phyloP scores from a whole-genome alignment of 495 filamentous ascomycete species.

The Tricharina praecox region DNA sequence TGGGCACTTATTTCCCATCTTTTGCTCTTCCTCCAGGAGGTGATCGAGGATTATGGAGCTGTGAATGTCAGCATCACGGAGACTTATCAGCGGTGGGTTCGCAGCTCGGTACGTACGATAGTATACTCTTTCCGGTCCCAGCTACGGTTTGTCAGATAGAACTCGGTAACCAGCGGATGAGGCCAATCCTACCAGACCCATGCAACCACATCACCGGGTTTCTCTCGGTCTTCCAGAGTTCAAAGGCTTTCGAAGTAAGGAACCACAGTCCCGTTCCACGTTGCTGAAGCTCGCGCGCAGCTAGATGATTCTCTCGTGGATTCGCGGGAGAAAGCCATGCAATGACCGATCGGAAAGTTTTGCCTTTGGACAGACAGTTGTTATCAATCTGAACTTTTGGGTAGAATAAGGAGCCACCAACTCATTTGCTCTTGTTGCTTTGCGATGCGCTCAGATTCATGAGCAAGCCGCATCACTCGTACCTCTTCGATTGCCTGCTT shows the following conservation, averaged over 20 bases:
- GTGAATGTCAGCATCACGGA: no score
- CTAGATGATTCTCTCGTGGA: background rate
- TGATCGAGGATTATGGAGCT: background rate
- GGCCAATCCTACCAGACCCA: no score
- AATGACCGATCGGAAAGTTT: background rate
- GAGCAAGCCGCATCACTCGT: background rate
- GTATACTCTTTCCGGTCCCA: background rate
- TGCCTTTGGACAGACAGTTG: no score
- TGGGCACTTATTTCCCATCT: background rate
- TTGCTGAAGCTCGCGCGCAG: background rate
- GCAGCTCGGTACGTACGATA: no score
- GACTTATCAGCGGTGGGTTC: no score
- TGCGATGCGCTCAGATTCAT: background rate
- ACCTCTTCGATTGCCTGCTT: no score
- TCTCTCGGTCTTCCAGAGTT: background rate
- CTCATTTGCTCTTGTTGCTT: background rate
- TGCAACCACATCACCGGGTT: background rate
- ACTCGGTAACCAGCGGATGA: no score
- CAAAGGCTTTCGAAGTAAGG: background rate
- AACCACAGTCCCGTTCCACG: background rate
- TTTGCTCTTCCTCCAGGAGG: background rate
- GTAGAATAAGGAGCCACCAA: no score
- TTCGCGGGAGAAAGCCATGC: background rate
- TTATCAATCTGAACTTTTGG: no score
- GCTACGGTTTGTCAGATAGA: no score